A percentile compares a stretch with the other conserved stretches of the same genome.
phyloP scores from a whole-genome alignment of 2,329 filamentous ascomycete genomes.

The Macrophomina phaseolina region DNA sequence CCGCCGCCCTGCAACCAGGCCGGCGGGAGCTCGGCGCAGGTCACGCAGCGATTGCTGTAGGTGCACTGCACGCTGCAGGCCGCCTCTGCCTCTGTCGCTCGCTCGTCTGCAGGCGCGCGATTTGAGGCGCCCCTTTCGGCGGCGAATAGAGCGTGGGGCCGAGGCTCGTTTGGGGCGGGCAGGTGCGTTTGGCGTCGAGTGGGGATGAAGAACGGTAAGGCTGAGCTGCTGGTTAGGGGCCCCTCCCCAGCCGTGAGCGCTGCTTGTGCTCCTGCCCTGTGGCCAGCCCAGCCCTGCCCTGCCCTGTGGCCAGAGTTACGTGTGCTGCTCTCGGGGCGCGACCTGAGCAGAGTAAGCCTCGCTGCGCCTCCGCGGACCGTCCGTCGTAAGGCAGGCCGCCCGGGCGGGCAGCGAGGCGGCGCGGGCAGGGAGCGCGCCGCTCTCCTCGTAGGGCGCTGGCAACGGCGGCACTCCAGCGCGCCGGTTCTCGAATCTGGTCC shows the following conservation, averaged over 20 bases:
- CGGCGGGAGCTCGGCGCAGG: conserved; percentile 13
- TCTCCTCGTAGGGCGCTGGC: conserved; percentile 1
- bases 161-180: conserved; percentile 18
- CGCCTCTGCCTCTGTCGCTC: too few species aligned
- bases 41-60: neutral
- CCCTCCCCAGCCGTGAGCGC: conserved; percentile 14
- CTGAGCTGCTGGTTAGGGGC: conserved; percentile 20
- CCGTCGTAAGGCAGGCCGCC: conserved; percentile 10
- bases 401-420: conserved; percentile 7
- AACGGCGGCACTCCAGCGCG: conserved; percentile 1
- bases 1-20: conserved; percentile 13
- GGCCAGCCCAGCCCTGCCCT: neutral
- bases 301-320: conserved; percentile 14
- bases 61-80: neutral
- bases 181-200: conserved; percentile 15
- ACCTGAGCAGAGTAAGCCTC: conserved; percentile 16
- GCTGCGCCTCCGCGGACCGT: conserved; percentile 17
- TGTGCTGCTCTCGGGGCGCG: conserved; percentile 11
- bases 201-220: conserved; percentile 22
- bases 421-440: neutral
- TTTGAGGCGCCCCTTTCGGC: conserved; percentile 21
- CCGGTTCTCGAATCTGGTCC: conserved; percentile 11
- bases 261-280: too few species aligned
- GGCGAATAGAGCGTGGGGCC: conserved; percentile 18
- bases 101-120: neutral